These are phyloP conservation scores for Lactarius akahatsu DNA, from an alignment of 768 basidiomycete genomes.

Conservation along the genomic window DNA sequence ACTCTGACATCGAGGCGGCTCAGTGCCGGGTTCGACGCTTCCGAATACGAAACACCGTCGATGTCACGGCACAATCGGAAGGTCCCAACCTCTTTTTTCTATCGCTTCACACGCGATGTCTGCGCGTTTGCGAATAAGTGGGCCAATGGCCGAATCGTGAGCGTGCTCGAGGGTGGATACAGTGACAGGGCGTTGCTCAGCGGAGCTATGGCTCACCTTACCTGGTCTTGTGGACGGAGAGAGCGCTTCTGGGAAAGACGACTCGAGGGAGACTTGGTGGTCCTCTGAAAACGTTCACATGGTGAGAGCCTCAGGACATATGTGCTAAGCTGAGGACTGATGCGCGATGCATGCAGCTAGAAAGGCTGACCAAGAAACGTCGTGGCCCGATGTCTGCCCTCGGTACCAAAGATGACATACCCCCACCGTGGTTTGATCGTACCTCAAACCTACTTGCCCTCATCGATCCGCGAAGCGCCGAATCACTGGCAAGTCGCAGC, in stretches of 20 bases:
- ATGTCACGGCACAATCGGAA: conserved; percentile 94
- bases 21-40: conserved; percentile 94
- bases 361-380: conserved; percentile 25
- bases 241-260: conserved; percentile 1
- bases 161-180: conserved; percentile 94
- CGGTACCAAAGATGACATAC: neutral
- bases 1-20: conserved; percentile 8
- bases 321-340: neutral
- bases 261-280: conserved; percentile 32
- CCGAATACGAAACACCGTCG: conserved; percentile 82
- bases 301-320: conserved; percentile 4
- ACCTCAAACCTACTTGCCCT: conserved; percentile 19
- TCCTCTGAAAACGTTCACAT: conserved; percentile 31
- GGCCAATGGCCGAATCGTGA: conserved; percentile 70
- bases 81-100: conserved; percentile 83
- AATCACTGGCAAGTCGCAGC: conserved; percentile 10
- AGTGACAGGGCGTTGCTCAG: conserved; percentile 85
- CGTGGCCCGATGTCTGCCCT: conserved; percentile 16
- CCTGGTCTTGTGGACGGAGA: conserved; percentile 54
- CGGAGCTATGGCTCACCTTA: conserved; percentile 78
- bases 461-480: conserved; percentile 18
- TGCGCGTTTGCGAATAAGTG: conserved; percentile 61
- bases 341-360: conserved; percentile 7
- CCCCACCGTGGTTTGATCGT: conserved; percentile 27
- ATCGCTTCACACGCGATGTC: conserved; percentile 76